Base-by-base conservation (phyloP, 1,284 basidiomycete genomes). In the Ustilago cynodontis region DNA sequence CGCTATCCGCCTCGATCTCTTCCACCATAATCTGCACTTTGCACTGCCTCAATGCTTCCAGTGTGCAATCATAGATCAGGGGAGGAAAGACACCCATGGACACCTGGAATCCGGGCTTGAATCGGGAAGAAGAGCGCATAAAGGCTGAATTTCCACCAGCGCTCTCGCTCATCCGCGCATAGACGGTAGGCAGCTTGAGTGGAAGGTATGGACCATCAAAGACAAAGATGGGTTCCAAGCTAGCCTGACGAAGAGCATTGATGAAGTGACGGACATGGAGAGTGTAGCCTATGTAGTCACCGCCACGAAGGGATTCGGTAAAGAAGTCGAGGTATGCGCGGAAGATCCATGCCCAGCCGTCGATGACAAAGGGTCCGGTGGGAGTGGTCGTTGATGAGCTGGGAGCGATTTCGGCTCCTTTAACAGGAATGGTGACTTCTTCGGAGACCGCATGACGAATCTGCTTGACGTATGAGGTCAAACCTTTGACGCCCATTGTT, bases 341-440 rank as follows among this genome's bases (percentile, higher is more conserved):
- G 31, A 65, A 83, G 65, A 83, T 73, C 72, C 75, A 83, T 35
- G 80, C 80, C 71, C 71, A 79, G 10, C 71, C 80, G 53, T 83
- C 81, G 49, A 83, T 66, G 57, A 82, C 65, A 13, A 82, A 68
- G 3, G 71, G 67, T 0, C 58, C 57, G 8, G 41, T 28, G 3
- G 33, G 50, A 13, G 35, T 37, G 10, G 55, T 24, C 9, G 45
- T 6, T 1, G 71, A 52, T 8, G 60, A 41, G 59, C 29, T 54
- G 2, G 60, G 20, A 18, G 59, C 28, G 14, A 37, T 59, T 10
- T 39, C 11, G 31, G 35, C 62, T 11, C 22, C 37, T 1, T 52
- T 41, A 43, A 67, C 54, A 16, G 57, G 53, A 7, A 75, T 55
- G 10, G 58, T 67, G 14, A 80, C 61, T 28, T 80, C 54, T 26